Evolutionary conservation across 352 stramenopile species (phyloP).

Genomic region (Thraustotheca clavata): DNA sequence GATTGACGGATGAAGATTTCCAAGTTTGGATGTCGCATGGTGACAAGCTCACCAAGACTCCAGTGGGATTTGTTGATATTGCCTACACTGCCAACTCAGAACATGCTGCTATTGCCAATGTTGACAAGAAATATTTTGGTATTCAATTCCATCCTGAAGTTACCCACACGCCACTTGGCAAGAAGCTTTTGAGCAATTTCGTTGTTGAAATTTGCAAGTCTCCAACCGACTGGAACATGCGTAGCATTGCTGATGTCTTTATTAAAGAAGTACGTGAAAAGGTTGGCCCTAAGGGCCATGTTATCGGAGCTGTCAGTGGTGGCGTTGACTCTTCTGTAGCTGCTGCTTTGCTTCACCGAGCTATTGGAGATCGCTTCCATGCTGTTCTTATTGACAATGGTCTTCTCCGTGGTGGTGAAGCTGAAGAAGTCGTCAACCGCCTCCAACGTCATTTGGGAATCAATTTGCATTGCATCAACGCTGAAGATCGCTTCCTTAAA

Average conservation of each 20-base stretch:
- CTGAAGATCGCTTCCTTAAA: constrained; percentile 92
- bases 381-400: constrained; percentile 99
- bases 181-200: constrained; percentile 96
- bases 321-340: constrained; percentile 99
- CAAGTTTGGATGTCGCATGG: constrained; percentile 99
- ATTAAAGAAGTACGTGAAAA: constrained; percentile 85
- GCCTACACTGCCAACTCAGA: constrained; percentile 84
- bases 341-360: constrained; percentile 94
- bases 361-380: constrained; percentile 97
- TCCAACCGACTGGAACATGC: constrained; percentile 97
- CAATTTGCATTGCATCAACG: constrained; percentile 97
- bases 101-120: constrained; percentile 93
- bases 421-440: constrained; percentile 83
- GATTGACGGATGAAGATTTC: constrained; percentile 86
- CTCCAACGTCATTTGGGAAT: constrained; percentile 89
- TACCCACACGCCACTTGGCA: constrained; percentile 94
- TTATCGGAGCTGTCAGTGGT: constrained; percentile 97
- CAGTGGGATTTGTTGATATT: constrained; percentile 89
- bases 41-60: constrained; percentile 94
- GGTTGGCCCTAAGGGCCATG: constrained; percentile 92
- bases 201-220: constrained; percentile 93
- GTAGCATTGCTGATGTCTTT: constrained; percentile 88
- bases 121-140: constrained; percentile 91
- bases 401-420: constrained; percentile 95
- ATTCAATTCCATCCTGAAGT: constrained; percentile 96